phyloP scores from a whole-genome alignment of 2,329 filamentous ascomycete species.

The Aurifilum marmelostoma region DNA sequence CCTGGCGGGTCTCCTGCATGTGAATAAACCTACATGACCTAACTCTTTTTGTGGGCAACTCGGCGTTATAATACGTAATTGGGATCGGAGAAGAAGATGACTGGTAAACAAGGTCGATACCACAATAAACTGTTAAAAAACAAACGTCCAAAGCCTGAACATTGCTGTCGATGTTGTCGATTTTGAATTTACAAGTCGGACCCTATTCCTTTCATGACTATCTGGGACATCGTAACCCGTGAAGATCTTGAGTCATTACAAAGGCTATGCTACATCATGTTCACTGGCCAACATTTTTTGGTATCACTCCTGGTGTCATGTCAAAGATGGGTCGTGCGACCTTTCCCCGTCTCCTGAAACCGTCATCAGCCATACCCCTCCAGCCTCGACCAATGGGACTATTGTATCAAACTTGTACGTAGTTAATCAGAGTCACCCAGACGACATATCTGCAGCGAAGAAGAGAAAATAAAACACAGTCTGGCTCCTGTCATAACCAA shows the following conservation, averaged over 20 bases:
- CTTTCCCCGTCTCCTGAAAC: not conserved
- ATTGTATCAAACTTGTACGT: not conserved
- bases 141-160: not conserved
- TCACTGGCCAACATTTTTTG: not conserved
- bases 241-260: not conserved
- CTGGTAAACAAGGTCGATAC: not conserved
- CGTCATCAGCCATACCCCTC: not conserved
- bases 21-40: not conserved
- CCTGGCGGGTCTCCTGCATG: too few species aligned
- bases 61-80: not conserved
- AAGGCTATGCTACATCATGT: not conserved
- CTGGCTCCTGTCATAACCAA: slow-evolving; percentile 12
- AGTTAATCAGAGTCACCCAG: not conserved
- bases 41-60: not conserved
- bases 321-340: not conserved
- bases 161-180: not conserved
- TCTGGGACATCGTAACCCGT: not conserved
- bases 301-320: not conserved
- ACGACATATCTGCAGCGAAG: not conserved
- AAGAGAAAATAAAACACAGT: not conserved
- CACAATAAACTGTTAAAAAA: not conserved
- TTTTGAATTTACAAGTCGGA: not conserved
- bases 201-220: not conserved
- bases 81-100: not conserved
- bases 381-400: not conserved